Conservation (phyloP, 257 asterid species). For the Catharanthus roseus region DNA sequence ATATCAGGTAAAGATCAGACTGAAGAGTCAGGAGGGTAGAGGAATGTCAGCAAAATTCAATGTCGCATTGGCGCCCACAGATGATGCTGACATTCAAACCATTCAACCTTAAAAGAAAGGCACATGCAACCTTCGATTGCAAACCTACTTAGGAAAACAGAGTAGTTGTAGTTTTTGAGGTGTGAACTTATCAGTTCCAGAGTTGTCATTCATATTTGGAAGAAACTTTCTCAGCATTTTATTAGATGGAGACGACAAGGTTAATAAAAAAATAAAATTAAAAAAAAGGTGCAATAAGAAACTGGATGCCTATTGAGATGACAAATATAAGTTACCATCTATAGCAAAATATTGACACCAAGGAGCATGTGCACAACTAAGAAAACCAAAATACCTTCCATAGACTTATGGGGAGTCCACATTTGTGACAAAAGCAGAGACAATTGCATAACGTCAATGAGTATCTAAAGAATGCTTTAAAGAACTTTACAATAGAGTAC, state of each 20-base stretch:
- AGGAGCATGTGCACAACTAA: background rate
- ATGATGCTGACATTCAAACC: background rate
- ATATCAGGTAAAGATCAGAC: background rate
- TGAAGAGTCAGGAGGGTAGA: background rate
- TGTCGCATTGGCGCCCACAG: no score
- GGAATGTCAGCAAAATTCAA: no score
- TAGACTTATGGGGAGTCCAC: no score
- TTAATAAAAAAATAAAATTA: no score
- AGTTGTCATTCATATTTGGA: no score
- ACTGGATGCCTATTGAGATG: background rate
- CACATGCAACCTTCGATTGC: background rate
- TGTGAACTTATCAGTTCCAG: background rate
- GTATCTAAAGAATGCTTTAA: background rate
- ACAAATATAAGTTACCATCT: no score
- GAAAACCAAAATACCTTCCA: no score
- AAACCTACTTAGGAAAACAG: background rate
- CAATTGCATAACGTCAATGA: background rate
- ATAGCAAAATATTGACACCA: background rate
- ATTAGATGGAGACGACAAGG: no score
- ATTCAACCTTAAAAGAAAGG: no score
- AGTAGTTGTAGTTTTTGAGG: background rate
- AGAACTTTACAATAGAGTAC: background rate
- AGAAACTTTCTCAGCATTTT: no score
- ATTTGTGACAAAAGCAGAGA: background rate
- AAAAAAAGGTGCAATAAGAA: background rate